Evolutionary conservation across 768 basidiomycete species (phyloP), one percentile per base, ranked within the genome.

Genomic region (Auricularia sp.): DNA sequence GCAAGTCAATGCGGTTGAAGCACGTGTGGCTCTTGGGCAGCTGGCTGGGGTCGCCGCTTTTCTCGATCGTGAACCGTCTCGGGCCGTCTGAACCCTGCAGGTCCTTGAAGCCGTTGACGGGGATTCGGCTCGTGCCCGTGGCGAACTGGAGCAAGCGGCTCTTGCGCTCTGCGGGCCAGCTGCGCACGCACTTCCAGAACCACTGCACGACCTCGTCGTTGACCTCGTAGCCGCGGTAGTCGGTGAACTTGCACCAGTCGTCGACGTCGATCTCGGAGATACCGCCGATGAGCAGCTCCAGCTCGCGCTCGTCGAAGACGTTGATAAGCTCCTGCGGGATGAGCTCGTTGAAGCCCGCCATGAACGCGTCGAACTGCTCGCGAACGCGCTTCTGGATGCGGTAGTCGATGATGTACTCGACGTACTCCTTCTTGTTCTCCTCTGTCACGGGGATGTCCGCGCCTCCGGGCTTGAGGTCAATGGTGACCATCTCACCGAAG

Each of bases 201-300:
- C 97, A 99, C 73, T 98, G 94, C 65, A 99, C 95, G 61, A 95
- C 92, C 72, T 96, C 93, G 73, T 96, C 94, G 71, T 89, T 90
- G 77, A 92, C 86, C 77, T 94, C 92, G 73, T 95, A 96, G 16
- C 94, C 96, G 68, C 96, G 89, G 77, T 98, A 98, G 75, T 98
- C 97, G 44, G 97, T 99, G 77, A 95, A 97, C 79, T 98, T 98
- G 73, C 89, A 92, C 97, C 97, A 98, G 75, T 97, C 96, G 68
- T 98, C 94, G 68, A 98, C 94, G 72, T 99, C 97, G 70, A 98
- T 98, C 78, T 99, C 97, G 58, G 95, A 97, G 93, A 98, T 98
- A 70, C 97, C 97, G 71, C 97, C 97, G 69, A 99, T 98, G 64
- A 99, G 83, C 62, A 98, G 79, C 78, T 98, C 96, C 10, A 99